phyloP scores from a whole-genome alignment of 2,329 filamentous ascomycete species.

The Colletotrichum sidae region DNA sequence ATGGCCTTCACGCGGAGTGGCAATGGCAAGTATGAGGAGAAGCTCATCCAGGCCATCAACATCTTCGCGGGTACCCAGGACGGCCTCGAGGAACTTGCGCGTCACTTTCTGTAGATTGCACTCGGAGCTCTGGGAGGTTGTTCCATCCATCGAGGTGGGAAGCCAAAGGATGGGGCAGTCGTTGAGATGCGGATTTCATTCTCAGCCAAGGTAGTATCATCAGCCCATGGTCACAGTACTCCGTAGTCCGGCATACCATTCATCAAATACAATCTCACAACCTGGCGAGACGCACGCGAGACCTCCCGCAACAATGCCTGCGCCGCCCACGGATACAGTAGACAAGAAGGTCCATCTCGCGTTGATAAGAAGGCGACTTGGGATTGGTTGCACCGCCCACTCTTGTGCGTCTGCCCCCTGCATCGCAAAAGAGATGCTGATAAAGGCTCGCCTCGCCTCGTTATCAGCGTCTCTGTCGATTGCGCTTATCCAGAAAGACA shows the following conservation, averaged over 20 bases:
- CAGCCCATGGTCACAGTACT: too few species aligned
- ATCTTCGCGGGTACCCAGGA: slow-evolving; percentile 69
- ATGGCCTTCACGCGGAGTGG: slow-evolving; percentile 62
- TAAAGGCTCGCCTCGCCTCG: slow-evolving; percentile 13
- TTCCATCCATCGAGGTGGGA: too few species aligned
- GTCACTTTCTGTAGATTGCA: slow-evolving; percentile 11
- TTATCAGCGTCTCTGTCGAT: slow-evolving; percentile 11
- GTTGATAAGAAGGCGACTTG: slow-evolving; percentile 25
- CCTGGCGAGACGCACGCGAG: not conserved
- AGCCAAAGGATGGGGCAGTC: too few species aligned
- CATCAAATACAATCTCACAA: too few species aligned
- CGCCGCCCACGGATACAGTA: slow-evolving; percentile 1
- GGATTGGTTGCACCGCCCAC: slow-evolving; percentile 28
- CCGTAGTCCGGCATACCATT: too few species aligned
- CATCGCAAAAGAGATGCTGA: slow-evolving; percentile 7
- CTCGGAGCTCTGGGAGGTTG: too few species aligned
- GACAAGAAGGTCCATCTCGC: not conserved
- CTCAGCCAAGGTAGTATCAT: too few species aligned
- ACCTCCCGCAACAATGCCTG: slow-evolving; percentile 3
- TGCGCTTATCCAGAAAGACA: not conserved
- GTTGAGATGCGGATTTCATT: too few species aligned
- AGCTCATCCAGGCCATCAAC: slow-evolving; percentile 66
- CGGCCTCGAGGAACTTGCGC: slow-evolving; percentile 55
- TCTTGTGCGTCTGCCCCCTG: slow-evolving; percentile 22
- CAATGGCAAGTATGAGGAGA: slow-evolving; percentile 60